Base-by-base conservation (phyloP, 768 basidiomycete species). In the Piloderma croceum region DNA sequence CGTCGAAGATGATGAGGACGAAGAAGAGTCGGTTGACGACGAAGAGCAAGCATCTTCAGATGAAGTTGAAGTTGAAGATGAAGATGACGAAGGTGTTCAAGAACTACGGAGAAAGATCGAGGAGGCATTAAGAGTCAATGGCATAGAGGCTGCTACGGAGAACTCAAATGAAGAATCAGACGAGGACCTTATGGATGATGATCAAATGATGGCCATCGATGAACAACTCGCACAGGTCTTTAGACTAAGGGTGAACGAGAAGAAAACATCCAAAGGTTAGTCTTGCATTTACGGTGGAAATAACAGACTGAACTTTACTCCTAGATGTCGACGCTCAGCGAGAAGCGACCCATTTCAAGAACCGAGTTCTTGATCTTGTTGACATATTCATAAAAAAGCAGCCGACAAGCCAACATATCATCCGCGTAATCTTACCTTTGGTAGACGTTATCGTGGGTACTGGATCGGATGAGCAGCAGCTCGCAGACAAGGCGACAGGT, bases 171-270 rank as follows among this genome's bases (percentile, higher is more conserved):
- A 70, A 25, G 72, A 69, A 4, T 67, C 73, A 29, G 79, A 79
- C 11, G 79, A 81, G 45, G 84, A 86, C 35, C 64, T 82, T 21
- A 83, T 94, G 82, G 87, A 96, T 56, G 94, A 99, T 56, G 93
- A 98, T 19, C 90, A 96, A 64, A 99, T 99, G 94, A 81, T 98
- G 73, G 86, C 85, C 24, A 78, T 98, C 20, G 94, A 99, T 55
- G 86, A 88, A 36, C 85, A 94, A 56, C 77, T 99, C 6, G 90
- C 88, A 4, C 77, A 82, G 38, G 81, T 91, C 22, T 94, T 99
- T 75, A 75, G 76, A 43, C 70, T 80, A 22, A 77, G 79, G 44
- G 66, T 74, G 18, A 69, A 70, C 41, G 79, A 75, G 39, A 76
- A 71, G 58, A 81, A 77, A 53, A 64, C 65, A 25, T 73, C 70